Percentiles rank a stretch among this genome's conserved stretches.
Conservation (phyloP, 2,329 filamentous ascomycete species). For the Aspergillus sojae region DNA sequence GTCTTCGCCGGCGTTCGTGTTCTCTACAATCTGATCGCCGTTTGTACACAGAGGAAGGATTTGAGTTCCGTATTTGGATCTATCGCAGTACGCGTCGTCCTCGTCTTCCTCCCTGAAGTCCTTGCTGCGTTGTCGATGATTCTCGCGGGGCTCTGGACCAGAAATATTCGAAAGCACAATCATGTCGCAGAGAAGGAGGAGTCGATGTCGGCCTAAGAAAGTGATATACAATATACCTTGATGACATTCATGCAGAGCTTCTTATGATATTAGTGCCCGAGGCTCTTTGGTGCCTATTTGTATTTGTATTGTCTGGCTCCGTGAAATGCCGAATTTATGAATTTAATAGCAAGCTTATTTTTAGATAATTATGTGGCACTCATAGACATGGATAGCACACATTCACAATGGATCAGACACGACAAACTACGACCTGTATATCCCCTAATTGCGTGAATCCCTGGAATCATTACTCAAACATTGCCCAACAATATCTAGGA, state of each 20-base stretch:
- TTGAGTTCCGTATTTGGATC: constrained; percentile 27
- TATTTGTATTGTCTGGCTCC: not conserved
- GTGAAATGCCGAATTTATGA: not conserved
- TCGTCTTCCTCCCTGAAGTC: constrained; percentile 32
- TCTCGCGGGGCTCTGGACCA: constrained; percentile 16
- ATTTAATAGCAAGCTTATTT: too few species aligned
- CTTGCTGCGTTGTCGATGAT: constrained; percentile 23
- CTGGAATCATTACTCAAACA: not conserved
- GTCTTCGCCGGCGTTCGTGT: constrained; percentile 29
- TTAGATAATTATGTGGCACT: not conserved
- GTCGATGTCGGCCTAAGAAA: not conserved
- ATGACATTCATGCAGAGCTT: not conserved
- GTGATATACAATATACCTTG: not conserved
- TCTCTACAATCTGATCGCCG: constrained; percentile 26
- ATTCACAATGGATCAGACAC: not conserved
- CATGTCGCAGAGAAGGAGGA: not conserved
- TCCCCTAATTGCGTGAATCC: not conserved
- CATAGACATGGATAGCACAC: not conserved
- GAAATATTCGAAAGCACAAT: not conserved
- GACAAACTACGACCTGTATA: not conserved
- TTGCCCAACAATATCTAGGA: fast-evolving
- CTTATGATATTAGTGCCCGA: not conserved
- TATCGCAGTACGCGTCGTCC: constrained; percentile 24
- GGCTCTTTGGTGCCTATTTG: not conserved
- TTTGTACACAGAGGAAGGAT: constrained; percentile 19